Evolutionary conservation across 495 filamentous ascomycete species (phyloP).

Genomic region (Podospora conica): DNA sequence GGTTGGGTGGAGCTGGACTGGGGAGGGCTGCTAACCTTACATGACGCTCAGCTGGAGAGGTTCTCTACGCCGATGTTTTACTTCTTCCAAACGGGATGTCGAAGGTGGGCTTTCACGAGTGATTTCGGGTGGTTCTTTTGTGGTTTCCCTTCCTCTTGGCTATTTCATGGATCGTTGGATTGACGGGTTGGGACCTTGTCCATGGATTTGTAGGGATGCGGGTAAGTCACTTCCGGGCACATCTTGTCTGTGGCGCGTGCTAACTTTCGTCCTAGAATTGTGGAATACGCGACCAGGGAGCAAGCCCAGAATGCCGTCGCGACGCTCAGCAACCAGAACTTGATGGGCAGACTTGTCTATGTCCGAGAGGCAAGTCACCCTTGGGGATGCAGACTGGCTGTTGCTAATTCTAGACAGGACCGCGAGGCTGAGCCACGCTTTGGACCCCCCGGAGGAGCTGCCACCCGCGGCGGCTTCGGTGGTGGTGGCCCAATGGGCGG

Average conservation of each 20-base stretch:
- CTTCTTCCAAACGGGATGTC: constrained; percentile 99
- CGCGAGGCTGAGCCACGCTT: constrained; percentile 95
- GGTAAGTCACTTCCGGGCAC: constrained; percentile 55
- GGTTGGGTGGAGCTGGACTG: constrained; percentile 14
- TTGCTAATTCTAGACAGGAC: constrained; percentile 50
- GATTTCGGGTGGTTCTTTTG: constrained; percentile 78
- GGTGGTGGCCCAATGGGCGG: constrained; percentile 42
- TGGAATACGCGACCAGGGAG: constrained; percentile 99
- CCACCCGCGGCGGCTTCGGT: constrained; percentile 60
- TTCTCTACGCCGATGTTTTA: constrained; percentile 98
- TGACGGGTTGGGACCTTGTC: constrained; percentile 97
- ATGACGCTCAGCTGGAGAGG: constrained; percentile 76
- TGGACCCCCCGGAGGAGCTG: constrained; percentile 53
- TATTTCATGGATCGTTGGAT: constrained; percentile 92
- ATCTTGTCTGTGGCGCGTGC: not conserved
- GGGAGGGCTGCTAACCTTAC: constrained; percentile 6
- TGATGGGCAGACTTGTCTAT: constrained; percentile 97
- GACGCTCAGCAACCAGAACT: constrained; percentile 96
- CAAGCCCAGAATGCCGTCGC: constrained; percentile 97
- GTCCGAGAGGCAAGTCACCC: constrained; percentile 77
- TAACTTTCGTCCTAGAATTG: constrained; percentile 64
- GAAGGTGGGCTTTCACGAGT: constrained; percentile 97
- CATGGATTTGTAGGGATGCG: constrained; percentile 98
- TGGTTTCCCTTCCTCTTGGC: constrained; percentile 59
- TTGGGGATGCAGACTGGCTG: not conserved